phyloP scores from a whole-genome alignment of 2,329 filamentous ascomycete species.

The Gnomoniopsis smithogilvyi region DNA sequence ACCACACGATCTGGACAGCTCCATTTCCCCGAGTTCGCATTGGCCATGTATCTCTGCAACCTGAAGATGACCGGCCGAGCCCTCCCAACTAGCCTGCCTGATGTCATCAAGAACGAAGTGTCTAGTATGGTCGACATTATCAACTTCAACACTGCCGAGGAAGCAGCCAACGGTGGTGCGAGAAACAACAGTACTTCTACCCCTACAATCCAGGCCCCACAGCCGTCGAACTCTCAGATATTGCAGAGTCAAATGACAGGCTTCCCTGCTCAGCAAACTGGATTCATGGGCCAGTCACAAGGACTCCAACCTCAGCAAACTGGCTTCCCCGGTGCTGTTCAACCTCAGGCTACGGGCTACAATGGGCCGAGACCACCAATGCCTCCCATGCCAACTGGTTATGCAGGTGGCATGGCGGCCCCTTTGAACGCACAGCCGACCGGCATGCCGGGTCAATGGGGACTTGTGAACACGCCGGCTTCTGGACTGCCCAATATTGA shows the following conservation, averaged over 20 bases:
- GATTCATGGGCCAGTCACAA: conserved; percentile 50
- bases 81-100: conserved; percentile 71
- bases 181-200: conserved; percentile 47
- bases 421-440: conserved; percentile 91
- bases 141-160: conserved; percentile 85
- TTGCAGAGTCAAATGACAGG: conserved; percentile 67
- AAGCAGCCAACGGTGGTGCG: conserved; percentile 48
- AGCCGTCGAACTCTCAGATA: conserved; percentile 68
- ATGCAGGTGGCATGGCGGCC: conserved; percentile 59
- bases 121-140: conserved; percentile 99
- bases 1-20: conserved; percentile 95
- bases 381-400: conserved; percentile 70
- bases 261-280: conserved; percentile 56
- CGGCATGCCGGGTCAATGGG: conserved; percentile 91
- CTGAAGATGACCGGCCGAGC: conserved; percentile 84
- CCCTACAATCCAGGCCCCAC: conserved; percentile 63
- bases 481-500: conserved; percentile 92
- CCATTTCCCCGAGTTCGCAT: conserved; percentile 94
- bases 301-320: conserved; percentile 67
- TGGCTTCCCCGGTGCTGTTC: conserved; percentile 65
- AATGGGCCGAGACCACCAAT: conserved; percentile 79
- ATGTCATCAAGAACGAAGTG: conserved; percentile 90
- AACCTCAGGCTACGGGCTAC: conserved; percentile 77
- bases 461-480: conserved; percentile 91
- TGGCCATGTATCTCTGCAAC: conserved; percentile 99